Conservation (phyloP, 225 moss, liverwort and hornwort species). For the Pseudisothecium myosuroides region DNA sequence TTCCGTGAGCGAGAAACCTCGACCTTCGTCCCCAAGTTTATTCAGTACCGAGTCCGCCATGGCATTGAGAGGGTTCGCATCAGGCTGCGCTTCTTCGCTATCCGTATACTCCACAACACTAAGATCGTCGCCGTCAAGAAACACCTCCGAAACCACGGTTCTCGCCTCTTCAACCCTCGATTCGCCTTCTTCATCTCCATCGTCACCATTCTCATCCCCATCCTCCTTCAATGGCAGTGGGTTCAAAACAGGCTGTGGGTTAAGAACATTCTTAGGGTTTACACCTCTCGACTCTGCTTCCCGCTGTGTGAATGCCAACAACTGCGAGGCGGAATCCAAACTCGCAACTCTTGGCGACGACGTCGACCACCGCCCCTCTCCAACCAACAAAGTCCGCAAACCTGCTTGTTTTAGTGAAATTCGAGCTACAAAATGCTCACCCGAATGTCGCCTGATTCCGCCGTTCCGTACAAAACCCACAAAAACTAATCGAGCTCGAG, state of each 20-base stretch:
- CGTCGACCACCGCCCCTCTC: not conserved
- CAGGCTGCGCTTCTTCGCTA: not conserved
- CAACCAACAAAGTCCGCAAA: not conserved
- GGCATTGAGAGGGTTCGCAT: not conserved
- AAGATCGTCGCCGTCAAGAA: slow-evolving; percentile 15
- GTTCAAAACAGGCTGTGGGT: not conserved
- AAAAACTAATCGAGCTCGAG: not conserved
- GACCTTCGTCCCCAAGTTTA: not conserved
- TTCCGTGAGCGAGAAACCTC: slow-evolving; percentile 29
- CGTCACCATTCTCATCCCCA: not conserved
- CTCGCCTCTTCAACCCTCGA: not conserved
- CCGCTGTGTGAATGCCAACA: not conserved
- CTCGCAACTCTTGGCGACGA: not conserved
- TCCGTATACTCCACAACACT: slow-evolving; percentile 7
- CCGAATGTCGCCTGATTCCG: not conserved
- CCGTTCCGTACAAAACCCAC: not conserved
- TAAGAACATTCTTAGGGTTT: not conserved
- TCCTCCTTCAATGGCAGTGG: not conserved
- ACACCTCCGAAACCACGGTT: slow-evolving; percentile 24
- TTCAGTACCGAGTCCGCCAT: slow-evolving; percentile 16
- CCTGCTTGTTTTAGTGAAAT: not conserved
- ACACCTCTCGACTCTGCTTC: not conserved
- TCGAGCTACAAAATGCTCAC: not conserved
- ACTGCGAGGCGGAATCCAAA: not conserved
- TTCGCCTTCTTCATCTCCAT: not conserved